phyloP scores from a whole-genome alignment of 2,329 filamentous ascomycete genomes.

The Sarocladiaceae sp. region DNA sequence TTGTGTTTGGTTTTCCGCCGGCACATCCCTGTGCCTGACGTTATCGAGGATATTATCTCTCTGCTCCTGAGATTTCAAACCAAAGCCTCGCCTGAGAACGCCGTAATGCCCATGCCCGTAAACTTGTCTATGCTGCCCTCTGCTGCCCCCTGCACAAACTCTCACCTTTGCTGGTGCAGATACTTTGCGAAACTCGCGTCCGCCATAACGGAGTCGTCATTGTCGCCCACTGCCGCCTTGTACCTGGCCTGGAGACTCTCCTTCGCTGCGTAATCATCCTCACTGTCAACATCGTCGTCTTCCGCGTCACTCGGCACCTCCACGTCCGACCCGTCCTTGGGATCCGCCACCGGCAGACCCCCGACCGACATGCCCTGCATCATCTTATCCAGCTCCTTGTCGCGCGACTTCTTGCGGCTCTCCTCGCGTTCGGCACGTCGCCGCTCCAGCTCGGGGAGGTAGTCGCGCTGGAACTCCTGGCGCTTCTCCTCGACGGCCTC shows the following conservation, averaged over 20 bases:
- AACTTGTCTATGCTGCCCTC: neutral
- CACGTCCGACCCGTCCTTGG: constrained; percentile 39
- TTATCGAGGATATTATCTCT: neutral
- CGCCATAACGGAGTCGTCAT: constrained; percentile 42
- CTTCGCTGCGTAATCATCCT: constrained; percentile 53
- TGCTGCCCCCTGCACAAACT: neutral
- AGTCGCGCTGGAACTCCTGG: constrained; percentile 82
- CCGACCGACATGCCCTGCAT: constrained; percentile 80
- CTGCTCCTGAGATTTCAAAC: neutral
- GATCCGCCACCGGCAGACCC: constrained; percentile 14
- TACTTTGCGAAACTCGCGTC: constrained; percentile 60
- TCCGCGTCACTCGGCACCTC: constrained; percentile 48
- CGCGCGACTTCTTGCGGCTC: constrained; percentile 62
- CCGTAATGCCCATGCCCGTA: neutral
- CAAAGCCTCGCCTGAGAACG: neutral
- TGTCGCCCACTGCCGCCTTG: constrained; percentile 62
- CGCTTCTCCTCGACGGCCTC: constrained; percentile 80
- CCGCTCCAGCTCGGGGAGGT: constrained; percentile 83
- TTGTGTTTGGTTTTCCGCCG: neutral
- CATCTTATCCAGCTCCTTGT: constrained; percentile 82
- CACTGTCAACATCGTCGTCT: constrained; percentile 53
- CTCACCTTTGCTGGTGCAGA: constrained; percentile 38
- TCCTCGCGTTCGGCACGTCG: constrained; percentile 69
- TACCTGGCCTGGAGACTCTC: constrained; percentile 71
- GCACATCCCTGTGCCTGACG: neutral